Percentiles rank a stretch among this genome's conserved stretches.
These are phyloP conservation scores for Elongisporangium prolatum DNA, from an alignment of 352 stramenopile genomes.

Conservation along the genomic window DNA sequence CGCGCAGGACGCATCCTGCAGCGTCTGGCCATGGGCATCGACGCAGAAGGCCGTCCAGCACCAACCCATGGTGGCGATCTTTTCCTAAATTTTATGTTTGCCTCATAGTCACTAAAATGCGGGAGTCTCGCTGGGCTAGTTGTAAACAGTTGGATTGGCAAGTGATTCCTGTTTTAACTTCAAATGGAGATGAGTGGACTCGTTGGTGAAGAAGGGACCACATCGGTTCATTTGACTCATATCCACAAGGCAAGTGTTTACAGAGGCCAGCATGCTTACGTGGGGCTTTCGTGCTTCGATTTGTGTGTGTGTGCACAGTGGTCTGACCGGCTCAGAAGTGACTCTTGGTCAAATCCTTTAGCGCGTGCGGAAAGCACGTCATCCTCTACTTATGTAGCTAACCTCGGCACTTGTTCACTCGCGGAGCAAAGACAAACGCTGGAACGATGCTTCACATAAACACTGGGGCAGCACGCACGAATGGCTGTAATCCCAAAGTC, in stretches of 20 bases:
- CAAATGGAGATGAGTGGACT: background rate
- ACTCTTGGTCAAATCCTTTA: background rate
- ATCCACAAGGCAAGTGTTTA: background rate
- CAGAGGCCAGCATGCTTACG: background rate
- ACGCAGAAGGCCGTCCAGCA: slow-evolving; percentile 16
- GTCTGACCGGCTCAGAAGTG: background rate
- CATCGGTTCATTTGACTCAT: background rate
- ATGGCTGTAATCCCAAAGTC: background rate
- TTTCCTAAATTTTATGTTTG: background rate
- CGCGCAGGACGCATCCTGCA: slow-evolving; percentile 16
- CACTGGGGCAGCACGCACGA: background rate
- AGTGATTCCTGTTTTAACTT: background rate
- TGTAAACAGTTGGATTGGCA: background rate
- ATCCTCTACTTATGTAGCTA: background rate
- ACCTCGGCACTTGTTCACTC: background rate
- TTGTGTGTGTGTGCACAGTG: too few species aligned
- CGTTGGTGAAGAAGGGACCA: background rate
- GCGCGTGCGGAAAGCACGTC: background rate
- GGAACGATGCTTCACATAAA: background rate
- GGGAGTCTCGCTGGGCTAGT: background rate
- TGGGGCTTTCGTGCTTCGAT: too few species aligned
- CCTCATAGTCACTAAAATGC: background rate
- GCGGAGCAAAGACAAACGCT: background rate
- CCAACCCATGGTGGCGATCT: background rate
- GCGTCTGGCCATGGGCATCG: slow-evolving; percentile 13